phyloP scores from a whole-genome alignment of 2,329 filamentous ascomycete species.

The Fusarium staphyleae region DNA sequence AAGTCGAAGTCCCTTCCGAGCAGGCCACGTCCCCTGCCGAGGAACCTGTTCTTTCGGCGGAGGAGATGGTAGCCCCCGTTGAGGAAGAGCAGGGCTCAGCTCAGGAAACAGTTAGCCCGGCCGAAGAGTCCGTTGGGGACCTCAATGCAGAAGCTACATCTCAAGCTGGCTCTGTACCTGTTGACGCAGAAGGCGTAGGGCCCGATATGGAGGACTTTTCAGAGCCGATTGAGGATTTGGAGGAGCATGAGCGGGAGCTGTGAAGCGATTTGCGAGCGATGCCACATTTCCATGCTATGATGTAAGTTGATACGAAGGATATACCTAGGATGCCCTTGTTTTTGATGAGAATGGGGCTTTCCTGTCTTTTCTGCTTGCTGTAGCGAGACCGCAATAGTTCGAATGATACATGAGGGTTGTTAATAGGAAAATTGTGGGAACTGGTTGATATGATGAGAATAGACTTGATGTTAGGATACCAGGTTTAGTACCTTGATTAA shows the following conservation, averaged over 20 bases:
- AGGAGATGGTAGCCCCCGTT: not conserved
- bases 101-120: conserved; percentile 7
- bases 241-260: conserved; percentile 20
- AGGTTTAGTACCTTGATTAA: conserved; percentile 2
- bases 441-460: conserved; percentile 29
- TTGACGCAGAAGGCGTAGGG: conserved; percentile 2
- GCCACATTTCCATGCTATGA: conserved; percentile 33
- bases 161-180: not conserved
- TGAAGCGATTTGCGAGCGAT: conserved; percentile 23
- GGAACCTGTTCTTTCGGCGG: not conserved
- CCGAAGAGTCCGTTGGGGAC: conserved; percentile 1
- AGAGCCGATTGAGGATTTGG: conserved; percentile 3
- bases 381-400: conserved; percentile 35
- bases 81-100: conserved; percentile 4
- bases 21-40: not conserved
- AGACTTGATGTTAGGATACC: conserved; percentile 23
- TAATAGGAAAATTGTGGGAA: conserved; percentile 26
- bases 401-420: conserved; percentile 36
- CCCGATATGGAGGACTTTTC: not conserved
- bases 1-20: not conserved
- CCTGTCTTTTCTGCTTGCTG: conserved; percentile 21
- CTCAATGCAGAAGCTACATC: not conserved
- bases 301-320: conserved; percentile 40
- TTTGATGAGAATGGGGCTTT: conserved; percentile 33
- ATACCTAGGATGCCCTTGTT: conserved; percentile 38